Evolutionary conservation across 1,284 basidiomycete genomes (phyloP), one percentile per base, ranked within the genome.

Genomic region (Tilletiopsis washingtonensis): DNA sequence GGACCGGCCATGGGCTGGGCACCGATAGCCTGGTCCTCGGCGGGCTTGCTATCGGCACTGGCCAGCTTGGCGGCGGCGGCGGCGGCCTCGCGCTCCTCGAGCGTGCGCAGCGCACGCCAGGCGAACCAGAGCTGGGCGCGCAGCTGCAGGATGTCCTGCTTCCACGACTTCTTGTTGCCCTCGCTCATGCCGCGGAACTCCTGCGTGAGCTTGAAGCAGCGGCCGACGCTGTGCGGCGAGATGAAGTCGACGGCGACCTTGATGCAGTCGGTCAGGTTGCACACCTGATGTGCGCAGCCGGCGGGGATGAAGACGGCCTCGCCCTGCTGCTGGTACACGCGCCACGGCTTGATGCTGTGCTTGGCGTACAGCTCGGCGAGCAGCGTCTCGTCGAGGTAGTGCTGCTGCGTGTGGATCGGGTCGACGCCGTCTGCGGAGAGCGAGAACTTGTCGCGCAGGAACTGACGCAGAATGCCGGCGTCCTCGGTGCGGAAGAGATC

Each of bases 191-290:
- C 82, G 51, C 90, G 80, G 76, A 94, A 96, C 75, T 96, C 91
- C 56, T 79, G 78, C 47, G 87, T 89, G 47, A 94, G 78, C 72
- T 80, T 78, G 74, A 88, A 87, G 74, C 88, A 93, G 20, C 87
- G 80, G 47, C 77, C 78, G 32, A 94, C 83, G 69, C 93, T 94
- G 76, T 96, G 87, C 14, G 88, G 85, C 75, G 85, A 88, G 57
- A 96, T 88, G 75, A 91, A 97, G 76, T 97, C 91, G 59, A 87
- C 80, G n/a, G 91, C 91, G 42, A 94, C 86, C 76, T 96, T 96
- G 77, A 96, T 84, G 71, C 88, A 93, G 73, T 94, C 89, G 11
- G 88, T 79, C 27, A 91, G 76, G 67, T 91, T 91, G 67, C 83
- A 82, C 5, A 88, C 86, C 79, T 91, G 88, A 75, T 94, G 89